Evolutionary conservation across 2,329 filamentous ascomycete genomes (phyloP).

Genomic region (Gnomoniopsis sp.): DNA sequence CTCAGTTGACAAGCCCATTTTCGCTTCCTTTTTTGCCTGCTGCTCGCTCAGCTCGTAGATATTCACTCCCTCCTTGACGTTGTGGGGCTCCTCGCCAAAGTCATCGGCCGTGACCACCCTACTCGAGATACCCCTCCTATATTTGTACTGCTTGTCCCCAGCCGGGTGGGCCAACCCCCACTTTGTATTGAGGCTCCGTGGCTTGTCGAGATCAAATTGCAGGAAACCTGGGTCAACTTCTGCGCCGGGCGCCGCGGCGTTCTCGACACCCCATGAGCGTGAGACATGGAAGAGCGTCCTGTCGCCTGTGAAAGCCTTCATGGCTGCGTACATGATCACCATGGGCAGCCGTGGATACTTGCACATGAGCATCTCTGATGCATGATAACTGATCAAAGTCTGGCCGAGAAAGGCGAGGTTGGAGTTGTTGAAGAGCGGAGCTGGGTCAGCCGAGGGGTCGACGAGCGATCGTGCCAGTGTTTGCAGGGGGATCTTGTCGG

Average conservation of each 20-base stretch:
- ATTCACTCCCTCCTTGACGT: slow-evolving; percentile 23
- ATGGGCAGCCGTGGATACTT: slow-evolving; percentile 89
- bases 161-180: slow-evolving; percentile 52
- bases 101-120: slow-evolving; percentile 79
- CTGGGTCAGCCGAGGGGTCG: slow-evolving; percentile 77
- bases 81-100: slow-evolving; percentile 65
- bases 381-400: slow-evolving; percentile 83
- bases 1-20: slow-evolving; percentile 9
- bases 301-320: slow-evolving; percentile 78
- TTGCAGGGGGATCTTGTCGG: slow-evolving; percentile 76
- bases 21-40: slow-evolving; percentile 10
- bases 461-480: slow-evolving; percentile 84
- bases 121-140: slow-evolving; percentile 69
- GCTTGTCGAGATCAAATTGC: slow-evolving; percentile 63
- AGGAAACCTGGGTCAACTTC: slow-evolving; percentile 91
- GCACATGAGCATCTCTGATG: slow-evolving; percentile 81
- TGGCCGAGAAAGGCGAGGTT: slow-evolving; percentile 77
- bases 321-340: slow-evolving; percentile 79
- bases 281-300: slow-evolving; percentile 71
- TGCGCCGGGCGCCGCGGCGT: slow-evolving; percentile 77
- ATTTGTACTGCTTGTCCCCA: slow-evolving; percentile 45
- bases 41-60: slow-evolving; percentile 10
- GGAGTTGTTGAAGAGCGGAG: slow-evolving; percentile 82
- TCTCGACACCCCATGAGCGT: slow-evolving; percentile 87
- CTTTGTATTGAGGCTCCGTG: slow-evolving; percentile 42